Evolutionary conservation across 176 grass and related monocot species (phyloP).

Genomic region (Oryza nivara): DNA sequence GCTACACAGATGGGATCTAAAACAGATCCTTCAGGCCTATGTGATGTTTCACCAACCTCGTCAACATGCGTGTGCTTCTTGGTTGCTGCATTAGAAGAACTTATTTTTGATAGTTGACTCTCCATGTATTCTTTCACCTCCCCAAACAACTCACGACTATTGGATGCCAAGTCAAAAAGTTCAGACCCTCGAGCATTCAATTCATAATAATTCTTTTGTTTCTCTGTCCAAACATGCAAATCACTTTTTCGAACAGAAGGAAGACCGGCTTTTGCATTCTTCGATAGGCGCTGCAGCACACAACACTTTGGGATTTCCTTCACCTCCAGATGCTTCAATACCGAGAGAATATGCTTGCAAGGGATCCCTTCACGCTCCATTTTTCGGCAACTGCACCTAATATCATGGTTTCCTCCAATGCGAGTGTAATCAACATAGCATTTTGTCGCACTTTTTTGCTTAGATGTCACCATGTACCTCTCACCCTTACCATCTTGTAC

Average conservation of each 20-base stretch:
- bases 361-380: background rate
- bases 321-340: background rate
- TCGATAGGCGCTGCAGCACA: background rate
- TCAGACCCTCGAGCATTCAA: background rate
- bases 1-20: background rate
- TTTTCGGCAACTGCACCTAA: background rate
- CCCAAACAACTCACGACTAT: background rate
- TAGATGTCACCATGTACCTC: background rate
- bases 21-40: background rate
- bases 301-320: background rate
- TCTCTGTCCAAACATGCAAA: conserved; percentile 8
- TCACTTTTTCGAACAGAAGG: background rate
- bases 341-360: background rate
- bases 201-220: background rate
- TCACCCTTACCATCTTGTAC: background rate
- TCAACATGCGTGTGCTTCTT: background rate
- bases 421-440: background rate
- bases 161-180: conserved; percentile 9
- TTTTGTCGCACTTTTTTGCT: background rate
- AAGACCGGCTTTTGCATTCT: background rate
- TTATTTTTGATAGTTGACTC: background rate
- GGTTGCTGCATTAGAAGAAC: background rate
- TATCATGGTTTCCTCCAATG: rapidly evolving
- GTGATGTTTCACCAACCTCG: background rate
- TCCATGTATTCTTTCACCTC: background rate